Evolutionary conservation across 2,329 filamentous ascomycete species (phyloP), one percentile per base, ranked within the genome.

Genomic region (Aspergillus viridinutans): DNA sequence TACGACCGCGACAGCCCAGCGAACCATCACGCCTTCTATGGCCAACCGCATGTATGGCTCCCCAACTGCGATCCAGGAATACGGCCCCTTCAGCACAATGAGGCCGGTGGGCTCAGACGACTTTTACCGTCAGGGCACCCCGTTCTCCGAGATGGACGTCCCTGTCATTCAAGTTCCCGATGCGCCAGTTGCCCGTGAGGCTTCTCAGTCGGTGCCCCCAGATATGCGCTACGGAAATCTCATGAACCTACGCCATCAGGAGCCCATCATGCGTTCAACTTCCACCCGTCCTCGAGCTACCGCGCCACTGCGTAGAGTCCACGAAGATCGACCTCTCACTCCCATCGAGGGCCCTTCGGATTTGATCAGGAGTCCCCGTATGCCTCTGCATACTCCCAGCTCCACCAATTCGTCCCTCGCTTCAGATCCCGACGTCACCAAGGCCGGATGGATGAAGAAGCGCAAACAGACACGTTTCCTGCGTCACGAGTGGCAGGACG

Each of bases 401-500:
- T 29, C 28, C 28, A 29, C 9, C 28, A 29, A 29, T 10, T 29
- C 28, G 8, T 29, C 28, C 28, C 28, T 29, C 28, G 28, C 28
- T 10, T 29, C 28, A 29, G 28, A 29, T 10, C 28, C 65, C 9
- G 42, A 43, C 9, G 20, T 43, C 20, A 43, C 21, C n/a, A 20
- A 43, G n/a, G 20, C n/a, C 8, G 94, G 94, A 1, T 92, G 87
- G 74, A 96, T 65, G 63, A 65, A 64, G 25, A 64, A 64, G 45
- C 61, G 62, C 5, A 63, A 63, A 26, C 52, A 89, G 35, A 93
- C 89, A 45, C 87, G 86, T 67, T 86, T 96, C 79, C 83, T 97
- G 56, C 89, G 92, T 42, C 90, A 96, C 73, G 92, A 97, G 75
- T 97, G 92, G 92, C 84, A 92, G 67, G 90, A 96, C 69, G 86